phyloP scores from a whole-genome alignment of 2,329 filamentous ascomycete species.

The Decorospora gaudefroyi region DNA sequence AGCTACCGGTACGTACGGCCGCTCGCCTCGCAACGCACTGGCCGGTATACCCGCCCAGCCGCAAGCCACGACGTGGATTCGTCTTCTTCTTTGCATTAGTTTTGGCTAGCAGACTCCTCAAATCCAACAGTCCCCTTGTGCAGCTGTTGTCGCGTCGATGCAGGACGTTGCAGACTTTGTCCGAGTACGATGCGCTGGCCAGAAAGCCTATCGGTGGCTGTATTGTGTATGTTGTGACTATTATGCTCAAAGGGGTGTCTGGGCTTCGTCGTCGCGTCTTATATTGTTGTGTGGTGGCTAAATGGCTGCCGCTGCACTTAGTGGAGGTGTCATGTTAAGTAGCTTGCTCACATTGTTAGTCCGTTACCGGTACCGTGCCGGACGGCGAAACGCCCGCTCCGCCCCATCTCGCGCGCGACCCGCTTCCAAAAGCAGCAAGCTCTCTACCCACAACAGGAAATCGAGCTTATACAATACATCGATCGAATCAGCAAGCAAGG shows the following conservation, averaged over 20 bases:
- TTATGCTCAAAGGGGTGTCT: constrained; percentile 11
- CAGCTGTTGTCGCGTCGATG: too few species aligned
- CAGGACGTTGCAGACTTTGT: constrained; percentile 17
- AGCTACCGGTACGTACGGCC: not conserved
- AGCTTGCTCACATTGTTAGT: constrained; percentile 20
- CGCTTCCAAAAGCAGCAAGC: too few species aligned
- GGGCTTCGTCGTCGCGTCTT: constrained; percentile 17
- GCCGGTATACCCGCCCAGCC: not conserved
- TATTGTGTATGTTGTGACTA: constrained; percentile 15
- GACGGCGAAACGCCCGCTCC: not conserved
- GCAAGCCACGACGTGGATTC: not conserved
- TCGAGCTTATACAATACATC: constrained; percentile 26
- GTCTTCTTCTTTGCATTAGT: not conserved
- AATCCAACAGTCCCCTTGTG: not conserved
- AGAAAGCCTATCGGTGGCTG: constrained; percentile 20
- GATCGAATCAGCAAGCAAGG: constrained; percentile 12
- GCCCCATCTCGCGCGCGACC: not conserved
- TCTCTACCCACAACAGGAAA: constrained; percentile 14
- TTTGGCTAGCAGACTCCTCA: not conserved
- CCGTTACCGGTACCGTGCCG: constrained; percentile 6
- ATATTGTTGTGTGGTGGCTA: constrained; percentile 18
- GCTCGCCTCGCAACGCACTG: not conserved
- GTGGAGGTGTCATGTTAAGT: constrained; percentile 17
- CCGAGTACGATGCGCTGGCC: constrained; percentile 8
- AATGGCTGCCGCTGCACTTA: constrained; percentile 19